Evolutionary conservation across 495 filamentous ascomycete genomes (phyloP).

Genomic region (Choiromyces venosus): DNA sequence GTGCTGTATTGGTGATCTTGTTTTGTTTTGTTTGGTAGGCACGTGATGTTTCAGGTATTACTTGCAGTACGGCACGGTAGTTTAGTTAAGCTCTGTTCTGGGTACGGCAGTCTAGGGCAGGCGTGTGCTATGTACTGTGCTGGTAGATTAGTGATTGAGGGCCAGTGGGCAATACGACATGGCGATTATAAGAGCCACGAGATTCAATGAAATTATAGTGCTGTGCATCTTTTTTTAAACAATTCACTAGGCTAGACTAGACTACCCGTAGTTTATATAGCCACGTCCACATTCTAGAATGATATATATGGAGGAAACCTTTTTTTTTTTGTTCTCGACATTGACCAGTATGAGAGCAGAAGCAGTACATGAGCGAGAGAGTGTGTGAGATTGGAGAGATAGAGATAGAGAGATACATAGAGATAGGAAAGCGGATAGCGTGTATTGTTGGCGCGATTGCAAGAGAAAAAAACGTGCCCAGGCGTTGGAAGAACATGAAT

Average conservation of each 20-base stretch:
- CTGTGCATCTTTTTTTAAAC: not conserved
- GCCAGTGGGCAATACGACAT: too few relatives aligned
- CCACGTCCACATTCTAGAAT: not conserved
- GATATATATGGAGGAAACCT: not conserved
- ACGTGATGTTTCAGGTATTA: not conserved
- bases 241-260: not conserved
- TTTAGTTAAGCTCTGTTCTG: not conserved
- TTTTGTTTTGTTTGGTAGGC: not conserved
- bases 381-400: constrained; percentile 7
- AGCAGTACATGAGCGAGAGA: constrained; percentile 18
- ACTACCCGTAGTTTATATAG: not conserved
- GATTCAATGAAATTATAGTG: not conserved
- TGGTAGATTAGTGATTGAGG: too few relatives aligned
- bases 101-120: not conserved
- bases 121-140: too few relatives aligned
- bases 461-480: constrained; percentile 35
- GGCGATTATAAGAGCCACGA: too few relatives aligned
- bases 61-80: not conserved
- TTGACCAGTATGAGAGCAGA: not conserved
- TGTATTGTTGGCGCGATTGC: constrained; percentile 43
- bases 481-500: constrained; percentile 19
- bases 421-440: constrained; percentile 48
- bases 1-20: not conserved
- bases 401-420: constrained; percentile 36
- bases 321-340: not conserved